These are phyloP conservation scores for Micractinium conductrix DNA, from an alignment of 139 green algal species.

Conservation along the genomic window DNA sequence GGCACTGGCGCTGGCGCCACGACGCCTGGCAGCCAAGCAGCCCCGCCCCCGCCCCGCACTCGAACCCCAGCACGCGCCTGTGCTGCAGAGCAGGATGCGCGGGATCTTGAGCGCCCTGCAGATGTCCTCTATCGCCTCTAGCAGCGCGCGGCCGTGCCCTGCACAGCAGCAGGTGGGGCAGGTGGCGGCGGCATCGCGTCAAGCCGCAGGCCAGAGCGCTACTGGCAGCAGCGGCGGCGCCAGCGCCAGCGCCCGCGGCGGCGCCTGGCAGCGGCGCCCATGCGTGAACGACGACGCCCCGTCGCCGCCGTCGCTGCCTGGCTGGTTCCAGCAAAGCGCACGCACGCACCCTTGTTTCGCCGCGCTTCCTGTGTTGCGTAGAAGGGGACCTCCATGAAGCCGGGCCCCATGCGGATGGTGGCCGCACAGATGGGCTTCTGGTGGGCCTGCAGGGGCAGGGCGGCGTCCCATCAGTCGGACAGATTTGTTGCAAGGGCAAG, in stretches of 20 bases:
- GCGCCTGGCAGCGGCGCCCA: too few relatives aligned
- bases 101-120: conserved; percentile 52
- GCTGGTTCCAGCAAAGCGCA: neutral
- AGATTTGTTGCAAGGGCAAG: neutral
- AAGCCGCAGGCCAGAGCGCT: too few relatives aligned
- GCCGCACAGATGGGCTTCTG: conserved; percentile 84
- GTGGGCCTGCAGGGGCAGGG: conserved; percentile 64
- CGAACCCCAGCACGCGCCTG: conserved; percentile 10
- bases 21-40: neutral
- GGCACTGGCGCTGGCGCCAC: neutral
- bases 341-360: conserved; percentile 25
- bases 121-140: conserved; percentile 88
- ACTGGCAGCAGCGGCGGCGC: too few relatives aligned
- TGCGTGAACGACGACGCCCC: too few relatives aligned
- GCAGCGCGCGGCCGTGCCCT: conserved; percentile 85
- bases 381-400: conserved; percentile 91
- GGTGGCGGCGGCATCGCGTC: too few relatives aligned
- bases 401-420: conserved; percentile 81
- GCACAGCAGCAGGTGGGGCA: too few relatives aligned
- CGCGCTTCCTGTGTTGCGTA: conserved; percentile 80
- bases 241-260: too few relatives aligned
- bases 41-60: neutral
- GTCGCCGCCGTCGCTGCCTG: neutral
- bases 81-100: conserved; percentile 69
- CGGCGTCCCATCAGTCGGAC: neutral